phyloP scores from a whole-genome alignment of 257 asterid species.

The Solanum medicagineum region DNA sequence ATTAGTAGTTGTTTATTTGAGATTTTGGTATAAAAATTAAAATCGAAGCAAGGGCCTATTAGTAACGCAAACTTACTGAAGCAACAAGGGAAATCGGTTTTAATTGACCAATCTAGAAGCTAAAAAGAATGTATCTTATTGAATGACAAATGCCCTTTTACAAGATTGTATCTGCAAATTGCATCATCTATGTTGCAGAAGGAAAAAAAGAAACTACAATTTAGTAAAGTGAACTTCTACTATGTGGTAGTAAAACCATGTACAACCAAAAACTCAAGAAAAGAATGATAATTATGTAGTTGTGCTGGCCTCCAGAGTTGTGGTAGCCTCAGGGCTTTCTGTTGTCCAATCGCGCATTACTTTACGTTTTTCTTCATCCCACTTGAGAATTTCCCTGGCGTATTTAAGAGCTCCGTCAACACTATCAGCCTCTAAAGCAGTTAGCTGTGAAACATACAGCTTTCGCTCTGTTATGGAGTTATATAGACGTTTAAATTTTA shows the following conservation, averaged over 20 bases:
- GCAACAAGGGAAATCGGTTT: not conserved
- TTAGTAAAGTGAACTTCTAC: not conserved
- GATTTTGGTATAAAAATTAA: not conserved
- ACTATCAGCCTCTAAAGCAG: slow-evolving; percentile 60
- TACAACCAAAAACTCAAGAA: not conserved
- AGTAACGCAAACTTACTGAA: too few species aligned
- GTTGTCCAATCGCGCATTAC: slow-evolving; percentile 34
- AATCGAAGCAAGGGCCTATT: not conserved
- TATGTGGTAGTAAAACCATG: not conserved
- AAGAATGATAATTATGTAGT: not conserved
- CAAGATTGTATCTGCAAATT: not conserved
- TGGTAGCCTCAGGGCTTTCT: slow-evolving; percentile 55
- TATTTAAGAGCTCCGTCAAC: slow-evolving; percentile 58
- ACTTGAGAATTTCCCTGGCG: slow-evolving; percentile 54
- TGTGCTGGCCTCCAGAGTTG: slow-evolving; percentile 7
- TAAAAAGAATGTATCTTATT: not conserved
- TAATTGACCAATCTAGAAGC: not conserved
- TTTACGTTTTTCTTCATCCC: slow-evolving; percentile 45
- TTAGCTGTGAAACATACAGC: slow-evolving; percentile 49
- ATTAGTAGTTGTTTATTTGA: not conserved
- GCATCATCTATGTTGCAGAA: not conserved
- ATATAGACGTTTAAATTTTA: slow-evolving; percentile 58
- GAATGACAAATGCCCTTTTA: not conserved
- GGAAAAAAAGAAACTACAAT: not conserved
- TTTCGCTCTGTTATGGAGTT: slow-evolving; percentile 29